Evolutionary conservation across 2,329 filamentous ascomycete species (phyloP).

Genomic region (Colletotrichum somersetense): DNA sequence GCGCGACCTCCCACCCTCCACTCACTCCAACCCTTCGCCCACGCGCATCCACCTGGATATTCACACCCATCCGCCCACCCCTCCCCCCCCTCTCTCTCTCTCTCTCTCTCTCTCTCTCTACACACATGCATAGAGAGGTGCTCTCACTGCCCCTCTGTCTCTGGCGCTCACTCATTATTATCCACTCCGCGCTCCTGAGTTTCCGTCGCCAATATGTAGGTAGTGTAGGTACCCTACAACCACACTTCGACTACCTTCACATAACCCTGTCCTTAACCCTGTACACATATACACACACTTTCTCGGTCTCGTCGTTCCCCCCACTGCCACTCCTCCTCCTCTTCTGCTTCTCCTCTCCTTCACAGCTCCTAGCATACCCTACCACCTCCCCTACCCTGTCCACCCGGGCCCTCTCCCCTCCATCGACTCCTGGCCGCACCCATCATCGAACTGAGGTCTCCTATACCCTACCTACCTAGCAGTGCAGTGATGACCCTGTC

Average conservation of each 20-base stretch:
- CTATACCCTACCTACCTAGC: constrained; percentile 20
- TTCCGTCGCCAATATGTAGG: constrained; percentile 25
- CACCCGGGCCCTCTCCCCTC: constrained; percentile 29
- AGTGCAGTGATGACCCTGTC: constrained; percentile 41
- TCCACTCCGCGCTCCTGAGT: constrained; percentile 13
- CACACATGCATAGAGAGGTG: not conserved
- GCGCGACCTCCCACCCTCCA: constrained; percentile 37
- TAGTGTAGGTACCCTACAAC: constrained; percentile 8
- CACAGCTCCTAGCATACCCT: constrained; percentile 27
- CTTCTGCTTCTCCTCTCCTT: constrained; percentile 20
- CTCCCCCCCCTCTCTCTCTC: not conserved
- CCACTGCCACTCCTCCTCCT: not conserved
- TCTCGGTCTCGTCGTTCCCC: not conserved
- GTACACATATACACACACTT: not conserved
- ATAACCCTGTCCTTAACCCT: constrained; percentile 19
- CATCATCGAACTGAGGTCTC: constrained; percentile 39
- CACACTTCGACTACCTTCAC: constrained; percentile 23
- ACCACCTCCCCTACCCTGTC: constrained; percentile 11
- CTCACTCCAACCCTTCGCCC: constrained; percentile 14
- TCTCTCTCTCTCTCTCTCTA: not conserved
- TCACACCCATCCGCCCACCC: constrained; percentile 15
- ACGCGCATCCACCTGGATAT: constrained; percentile 21
- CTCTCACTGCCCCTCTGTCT: constrained; percentile 3
- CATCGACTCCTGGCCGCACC: constrained; percentile 38
- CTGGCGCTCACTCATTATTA: constrained; percentile 10